Conservation (phyloP, 1,284 basidiomycete species). For the Leccinum pachyderme region DNA sequence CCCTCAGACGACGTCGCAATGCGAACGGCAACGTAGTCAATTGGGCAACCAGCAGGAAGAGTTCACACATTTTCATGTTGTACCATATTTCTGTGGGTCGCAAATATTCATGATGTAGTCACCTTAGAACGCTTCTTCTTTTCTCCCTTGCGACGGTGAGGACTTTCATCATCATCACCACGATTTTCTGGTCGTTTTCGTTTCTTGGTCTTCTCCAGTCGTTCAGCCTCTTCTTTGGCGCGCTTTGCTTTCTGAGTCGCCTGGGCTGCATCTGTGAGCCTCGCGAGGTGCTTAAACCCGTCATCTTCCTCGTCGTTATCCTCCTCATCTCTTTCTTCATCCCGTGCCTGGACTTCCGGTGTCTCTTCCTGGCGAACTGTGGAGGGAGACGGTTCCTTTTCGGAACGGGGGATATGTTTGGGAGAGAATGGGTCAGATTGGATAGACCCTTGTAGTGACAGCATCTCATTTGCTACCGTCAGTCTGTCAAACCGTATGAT, state of each 20-base stretch:
- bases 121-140: constrained; percentile 18
- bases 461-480: constrained; percentile 93
- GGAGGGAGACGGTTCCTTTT: constrained; percentile 7
- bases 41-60: neutral
- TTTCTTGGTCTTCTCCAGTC: constrained; percentile 34
- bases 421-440: constrained; percentile 83
- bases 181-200: constrained; percentile 29
- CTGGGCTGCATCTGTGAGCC: constrained; percentile 30
- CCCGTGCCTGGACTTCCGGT: constrained; percentile 27
- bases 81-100: neutral
- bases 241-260: constrained; percentile 30
- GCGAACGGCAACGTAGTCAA: neutral
- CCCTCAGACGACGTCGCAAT: constrained; percentile 2
- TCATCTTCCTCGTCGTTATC: constrained; percentile 35
- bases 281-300: constrained; percentile 40
- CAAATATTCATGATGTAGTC: constrained; percentile 12
- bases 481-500: constrained; percentile 51
- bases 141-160: constrained; percentile 14
- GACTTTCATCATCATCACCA: constrained; percentile 1
- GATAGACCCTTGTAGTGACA: constrained; percentile 90
- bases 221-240: constrained; percentile 36
- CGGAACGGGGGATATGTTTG: constrained; percentile 44
- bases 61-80: neutral
- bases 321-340: constrained; percentile 23
- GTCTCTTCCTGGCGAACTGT: constrained; percentile 9